phyloP scores from a whole-genome alignment of 202 grass and related monocot species.

The Saccharum hybrid region DNA sequence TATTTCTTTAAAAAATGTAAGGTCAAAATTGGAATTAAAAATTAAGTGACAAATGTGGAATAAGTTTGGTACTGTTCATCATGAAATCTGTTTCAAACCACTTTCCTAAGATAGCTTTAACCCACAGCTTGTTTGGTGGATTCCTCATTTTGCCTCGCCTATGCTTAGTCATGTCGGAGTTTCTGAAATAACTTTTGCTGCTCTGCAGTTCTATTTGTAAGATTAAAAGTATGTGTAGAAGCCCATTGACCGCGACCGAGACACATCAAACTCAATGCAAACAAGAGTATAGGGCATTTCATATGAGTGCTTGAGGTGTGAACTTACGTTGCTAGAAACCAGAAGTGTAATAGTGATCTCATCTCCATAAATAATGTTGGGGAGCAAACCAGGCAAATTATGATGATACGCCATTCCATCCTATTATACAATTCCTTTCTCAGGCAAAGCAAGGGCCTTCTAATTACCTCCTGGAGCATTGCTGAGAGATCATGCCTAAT shows the following conservation, averaged over 20 bases:
- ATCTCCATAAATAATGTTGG: constrained; percentile 67
- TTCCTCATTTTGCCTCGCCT: too few relatives aligned
- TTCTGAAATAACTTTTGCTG: neutral
- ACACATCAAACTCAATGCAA: constrained; percentile 21
- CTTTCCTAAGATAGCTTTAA: constrained; percentile 25
- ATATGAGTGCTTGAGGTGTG: constrained; percentile 21
- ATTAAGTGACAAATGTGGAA: neutral
- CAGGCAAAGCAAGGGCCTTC: constrained; percentile 81
- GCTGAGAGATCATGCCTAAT: constrained; percentile 71
- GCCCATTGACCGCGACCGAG: constrained; percentile 8
- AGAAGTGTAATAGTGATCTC: constrained; percentile 63
- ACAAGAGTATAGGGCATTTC: neutral
- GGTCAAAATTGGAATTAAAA: neutral
- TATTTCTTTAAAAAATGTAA: neutral
- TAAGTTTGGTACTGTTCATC: neutral
- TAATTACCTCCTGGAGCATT: constrained; percentile 60
- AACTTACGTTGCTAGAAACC: constrained; percentile 85
- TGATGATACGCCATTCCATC: constrained; percentile 59
- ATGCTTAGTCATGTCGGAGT: neutral
- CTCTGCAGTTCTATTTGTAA: constrained; percentile 23
- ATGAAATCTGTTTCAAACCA: constrained; percentile 15
- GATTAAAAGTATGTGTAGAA: constrained; percentile 24
- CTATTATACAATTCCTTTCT: constrained; percentile 68
- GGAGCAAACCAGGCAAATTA: constrained; percentile 75
- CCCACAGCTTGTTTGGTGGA: neutral